Evolutionary conservation across 164 flowering plant species (phyloP), one percentile per base, ranked within the genome.

Genomic region (Malania oleifera): DNA sequence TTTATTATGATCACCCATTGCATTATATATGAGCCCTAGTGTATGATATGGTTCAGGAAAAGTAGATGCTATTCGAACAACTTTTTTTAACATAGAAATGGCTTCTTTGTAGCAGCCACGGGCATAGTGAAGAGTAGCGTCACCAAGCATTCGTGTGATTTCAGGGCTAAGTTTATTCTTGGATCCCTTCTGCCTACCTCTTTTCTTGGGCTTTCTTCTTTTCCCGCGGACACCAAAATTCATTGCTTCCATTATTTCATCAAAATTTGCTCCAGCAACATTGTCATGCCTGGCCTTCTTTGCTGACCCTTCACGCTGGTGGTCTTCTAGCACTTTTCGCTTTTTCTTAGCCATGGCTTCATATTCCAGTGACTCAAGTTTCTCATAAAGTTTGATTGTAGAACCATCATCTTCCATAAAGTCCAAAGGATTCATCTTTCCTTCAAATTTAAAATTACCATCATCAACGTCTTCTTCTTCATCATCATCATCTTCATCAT

Each of bases 291-390:
- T 72, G 1, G 69, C 54, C 73, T 73, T 80, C 81, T 84, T 78
- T 22, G 70, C 57, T 22, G 76, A 63, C 5, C 64, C 73, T 61
- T 76, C 81, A 56, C 87, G 4, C 11, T 49, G 63, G 22, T 34
- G 17, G 19, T 66, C 57, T 9, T 60, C 60, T 60, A 69, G 75
- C 2, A 74, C 75, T 69, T 80, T 81, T 48, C 85, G 80, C 65
- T 89, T 86, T 47, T 67, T 78, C 43, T 77, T 82, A 27, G 87
- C 93, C 27, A 84, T 64, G 54, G 77, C 81, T 67, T 89, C 83
- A 54, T 81, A 83, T 58, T 82, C 82, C 6, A 80, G 72, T 18
- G 69, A 79, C 77, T 86, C 84, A 35, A 84, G 78, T 59, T 75
- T 75, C 67, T 82, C 67, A 56, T 80, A 80, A 24, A 71, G 70